phyloP scores from a whole-genome alignment of 2,329 filamentous ascomycete genomes.

The Raffaelea ambrosiae region DNA sequence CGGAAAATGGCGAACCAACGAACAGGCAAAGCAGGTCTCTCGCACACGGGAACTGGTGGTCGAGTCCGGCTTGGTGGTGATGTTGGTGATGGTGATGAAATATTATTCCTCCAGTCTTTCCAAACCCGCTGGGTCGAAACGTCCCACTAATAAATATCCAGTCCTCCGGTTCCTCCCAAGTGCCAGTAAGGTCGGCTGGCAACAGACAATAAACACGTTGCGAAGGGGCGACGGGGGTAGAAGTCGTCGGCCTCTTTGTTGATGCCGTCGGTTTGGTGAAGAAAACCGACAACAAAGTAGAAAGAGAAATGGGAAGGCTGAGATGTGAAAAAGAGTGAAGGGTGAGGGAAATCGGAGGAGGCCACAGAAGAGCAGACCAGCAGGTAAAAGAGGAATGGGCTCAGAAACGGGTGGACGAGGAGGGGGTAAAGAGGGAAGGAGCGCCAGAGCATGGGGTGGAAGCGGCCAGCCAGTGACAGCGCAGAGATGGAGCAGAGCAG shows the following conservation, averaged over 20 bases:
- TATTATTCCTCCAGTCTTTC: too few relatives aligned
- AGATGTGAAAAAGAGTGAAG: not conserved
- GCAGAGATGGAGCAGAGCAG: not conserved
- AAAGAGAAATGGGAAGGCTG: not conserved
- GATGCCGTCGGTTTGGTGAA: too few relatives aligned
- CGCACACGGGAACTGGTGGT: too few relatives aligned
- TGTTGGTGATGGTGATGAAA: too few relatives aligned
- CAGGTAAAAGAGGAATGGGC: not conserved
- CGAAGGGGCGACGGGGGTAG: not conserved
- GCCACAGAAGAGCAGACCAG: not conserved
- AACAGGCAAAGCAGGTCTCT: too few relatives aligned
- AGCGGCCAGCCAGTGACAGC: not conserved
- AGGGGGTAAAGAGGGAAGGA: conserved; percentile 1
- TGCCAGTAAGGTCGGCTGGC: too few relatives aligned
- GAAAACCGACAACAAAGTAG: too few relatives aligned
- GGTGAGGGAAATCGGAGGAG: not conserved
- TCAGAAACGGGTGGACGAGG: not conserved
- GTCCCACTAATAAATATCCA: too few relatives aligned
- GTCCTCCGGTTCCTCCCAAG: not conserved
- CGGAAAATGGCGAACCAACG: not conserved
- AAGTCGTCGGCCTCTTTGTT: too few relatives aligned
- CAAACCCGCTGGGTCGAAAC: too few relatives aligned
- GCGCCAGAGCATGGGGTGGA: conserved; percentile 1
- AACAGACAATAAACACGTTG: not conserved
- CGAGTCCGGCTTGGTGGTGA: too few relatives aligned